phyloP scores from a whole-genome alignment of 2,329 filamentous ascomycete species.

The Beauveria brongniartii region DNA sequence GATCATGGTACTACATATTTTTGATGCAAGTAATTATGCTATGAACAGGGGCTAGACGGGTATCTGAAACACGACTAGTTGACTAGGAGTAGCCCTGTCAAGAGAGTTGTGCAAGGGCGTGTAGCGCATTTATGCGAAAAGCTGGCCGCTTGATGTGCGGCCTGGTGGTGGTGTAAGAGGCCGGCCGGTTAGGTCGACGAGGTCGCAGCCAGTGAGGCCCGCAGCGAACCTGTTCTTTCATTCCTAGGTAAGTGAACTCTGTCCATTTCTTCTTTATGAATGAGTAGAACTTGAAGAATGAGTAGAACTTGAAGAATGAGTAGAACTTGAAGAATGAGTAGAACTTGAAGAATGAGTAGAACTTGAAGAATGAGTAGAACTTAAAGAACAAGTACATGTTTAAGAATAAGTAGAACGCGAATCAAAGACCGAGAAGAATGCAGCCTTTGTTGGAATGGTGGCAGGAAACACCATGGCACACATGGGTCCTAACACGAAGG shows the following conservation, averaged over 20 bases:
- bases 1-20: neutral
- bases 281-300: neutral
- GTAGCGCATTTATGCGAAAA: neutral
- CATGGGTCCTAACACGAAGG: neutral
- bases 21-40: neutral
- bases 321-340: neutral
- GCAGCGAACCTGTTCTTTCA: too few species aligned
- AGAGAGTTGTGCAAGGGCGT: neutral
- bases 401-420: neutral
- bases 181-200: neutral
- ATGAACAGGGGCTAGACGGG: neutral
- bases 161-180: neutral
- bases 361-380: neutral
- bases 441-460: neutral
- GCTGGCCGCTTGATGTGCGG: neutral
- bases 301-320: neutral
- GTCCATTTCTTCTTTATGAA: too few species aligned
- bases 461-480: neutral
- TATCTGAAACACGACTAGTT: neutral
- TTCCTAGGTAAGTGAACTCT: too few species aligned
- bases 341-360: neutral
- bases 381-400: neutral
- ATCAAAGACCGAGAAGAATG: too few species aligned
- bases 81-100: neutral
- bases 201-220: neutral